phyloP scores from a whole-genome alignment of 768 basidiomycete genomes.

The Chalciporus sphaerocephalus region DNA sequence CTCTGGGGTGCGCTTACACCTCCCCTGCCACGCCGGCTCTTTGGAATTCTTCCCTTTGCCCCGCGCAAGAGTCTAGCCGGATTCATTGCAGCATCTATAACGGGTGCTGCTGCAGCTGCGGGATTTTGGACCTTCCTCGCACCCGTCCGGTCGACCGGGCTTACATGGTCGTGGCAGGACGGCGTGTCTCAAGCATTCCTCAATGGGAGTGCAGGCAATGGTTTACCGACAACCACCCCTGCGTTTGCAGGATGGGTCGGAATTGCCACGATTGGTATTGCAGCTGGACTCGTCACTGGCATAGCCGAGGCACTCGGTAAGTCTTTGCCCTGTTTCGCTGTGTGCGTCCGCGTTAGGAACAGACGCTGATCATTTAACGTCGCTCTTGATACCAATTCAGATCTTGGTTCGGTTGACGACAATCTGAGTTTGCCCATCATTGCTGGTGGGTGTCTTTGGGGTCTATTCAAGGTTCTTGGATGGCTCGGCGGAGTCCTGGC shows the following conservation, averaged over 20 bases:
- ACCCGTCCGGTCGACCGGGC: slow-evolving; percentile 39
- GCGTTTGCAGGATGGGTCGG: slow-evolving; percentile 37
- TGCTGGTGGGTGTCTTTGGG: slow-evolving; percentile 69
- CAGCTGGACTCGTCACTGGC: slow-evolving; percentile 76
- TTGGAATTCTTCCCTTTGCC: slow-evolving; percentile 60
- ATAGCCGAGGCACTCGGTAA: slow-evolving; percentile 86
- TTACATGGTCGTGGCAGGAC: slow-evolving; percentile 55
- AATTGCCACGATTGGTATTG: slow-evolving; percentile 50
- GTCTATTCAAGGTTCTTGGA: slow-evolving; percentile 42
- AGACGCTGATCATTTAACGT: not conserved
- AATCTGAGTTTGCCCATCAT: slow-evolving; percentile 88
- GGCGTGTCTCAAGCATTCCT: slow-evolving; percentile 39
- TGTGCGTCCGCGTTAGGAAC: not conserved
- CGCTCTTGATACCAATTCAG: slow-evolving; percentile 36
- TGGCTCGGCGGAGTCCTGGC: slow-evolving; percentile 28
- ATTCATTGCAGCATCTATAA: slow-evolving; percentile 71
- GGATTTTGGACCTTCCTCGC: slow-evolving; percentile 70
- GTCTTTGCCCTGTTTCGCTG: slow-evolving; percentile 30
- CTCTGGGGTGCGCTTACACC: slow-evolving; percentile 70
- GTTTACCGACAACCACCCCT: not conserved
- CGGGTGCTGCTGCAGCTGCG: slow-evolving; percentile 61
- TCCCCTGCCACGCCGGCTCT: slow-evolving; percentile 47
- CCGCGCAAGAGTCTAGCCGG: slow-evolving; percentile 83
- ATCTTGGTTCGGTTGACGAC: slow-evolving; percentile 81
- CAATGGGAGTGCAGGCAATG: not conserved